Base-by-base conservation (phyloP, 2,329 filamentous ascomycete species). In the Penicillium sp. region DNA sequence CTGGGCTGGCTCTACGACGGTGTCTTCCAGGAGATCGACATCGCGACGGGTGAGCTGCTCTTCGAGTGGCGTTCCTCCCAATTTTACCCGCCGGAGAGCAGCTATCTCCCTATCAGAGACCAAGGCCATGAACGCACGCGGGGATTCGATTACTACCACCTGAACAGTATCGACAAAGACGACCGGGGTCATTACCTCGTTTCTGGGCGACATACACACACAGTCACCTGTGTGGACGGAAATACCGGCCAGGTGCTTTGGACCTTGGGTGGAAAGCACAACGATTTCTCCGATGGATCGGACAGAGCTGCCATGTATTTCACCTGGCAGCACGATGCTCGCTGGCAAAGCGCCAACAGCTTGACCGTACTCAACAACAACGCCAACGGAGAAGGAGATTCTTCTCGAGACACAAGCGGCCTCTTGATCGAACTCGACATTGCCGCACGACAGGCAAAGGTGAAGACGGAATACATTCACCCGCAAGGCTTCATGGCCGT, bases 121-220 rank as follows among this genome's bases (percentile, higher is more conserved):
- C 50, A 44, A 35, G 63, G 57, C 9, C 42, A 47, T 38, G 55
- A 49, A 25, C 57, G 61, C 15, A 54, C 46, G 8, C 43, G 40
- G 31, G 60, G 73, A 3, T 80, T 72, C 65, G 78, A 81, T 58
- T 80, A 75, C 58, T 78, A 79, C 59, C 77, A 80, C 60, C 72
- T 81, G 59, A 81, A 80, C 62, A 77, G 74, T 37, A 68, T 78
- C 47, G 74, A 76, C 61, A 79, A 79, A 61, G 72, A 77, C 54
- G 55, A 63, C 8, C 63, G 71, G 2, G 75, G 71, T 12, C 67
- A 69, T 45, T 73, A 73, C 43, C 57, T 73, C 10, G 60, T 77
- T 32, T 76, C 72, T 3, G 65, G 68, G 1, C 71, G 76, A 13
- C 71, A 66, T 29, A 56, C 58, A 13, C 60, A 66, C 35, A 53